A percentile compares a stretch with the other conserved stretches of the same genome.
Evolutionary conservation across 768 basidiomycete species (phyloP).

Genomic region (Rhizopogon roseolus): DNA sequence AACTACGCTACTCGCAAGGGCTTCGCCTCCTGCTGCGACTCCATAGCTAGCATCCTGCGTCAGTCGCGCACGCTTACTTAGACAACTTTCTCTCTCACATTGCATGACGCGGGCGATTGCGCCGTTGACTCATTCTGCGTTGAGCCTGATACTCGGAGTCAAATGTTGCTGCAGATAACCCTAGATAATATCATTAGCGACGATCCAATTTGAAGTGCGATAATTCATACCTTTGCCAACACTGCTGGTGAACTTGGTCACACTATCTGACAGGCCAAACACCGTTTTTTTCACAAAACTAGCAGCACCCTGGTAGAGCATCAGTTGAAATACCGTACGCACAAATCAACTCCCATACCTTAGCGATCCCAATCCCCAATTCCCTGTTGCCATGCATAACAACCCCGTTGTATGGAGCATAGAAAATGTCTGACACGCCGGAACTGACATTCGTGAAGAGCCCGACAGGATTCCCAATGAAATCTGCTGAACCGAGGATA

Average conservation of each 20-base stretch:
- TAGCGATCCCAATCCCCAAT: constrained; percentile 89
- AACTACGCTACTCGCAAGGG: constrained; percentile 87
- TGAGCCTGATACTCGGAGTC: constrained; percentile 94
- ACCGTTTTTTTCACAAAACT: constrained; percentile 99
- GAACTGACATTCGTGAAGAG: constrained; percentile 98
- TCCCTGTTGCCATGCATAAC: constrained; percentile 96
- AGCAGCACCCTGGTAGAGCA: constrained; percentile 73
- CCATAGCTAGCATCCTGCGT: constrained; percentile 61
- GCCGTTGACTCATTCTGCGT: constrained; percentile 80
- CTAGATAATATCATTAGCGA: constrained; percentile 32
- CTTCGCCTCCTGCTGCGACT: constrained; percentile 92
- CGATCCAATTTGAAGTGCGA: not conserved
- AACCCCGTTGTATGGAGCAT: constrained; percentile 95
- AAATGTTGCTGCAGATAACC: constrained; percentile 93
- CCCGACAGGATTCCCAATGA: constrained; percentile 93
- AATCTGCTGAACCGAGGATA: constrained; percentile 96
- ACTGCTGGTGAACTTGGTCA: constrained; percentile 98
- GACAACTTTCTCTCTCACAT: constrained; percentile 46
- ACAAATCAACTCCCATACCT: constrained; percentile 40
- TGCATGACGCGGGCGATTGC: constrained; percentile 95
- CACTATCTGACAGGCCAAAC: constrained; percentile 91
- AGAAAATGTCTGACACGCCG: constrained; percentile 97
- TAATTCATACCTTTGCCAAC: constrained; percentile 86
- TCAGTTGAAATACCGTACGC: constrained; percentile 9
- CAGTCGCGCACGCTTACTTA: not conserved